These are phyloP conservation scores for Epichloe coenophiala DNA, from an alignment of 2,329 filamentous ascomycete species.

Conservation along the genomic window DNA sequence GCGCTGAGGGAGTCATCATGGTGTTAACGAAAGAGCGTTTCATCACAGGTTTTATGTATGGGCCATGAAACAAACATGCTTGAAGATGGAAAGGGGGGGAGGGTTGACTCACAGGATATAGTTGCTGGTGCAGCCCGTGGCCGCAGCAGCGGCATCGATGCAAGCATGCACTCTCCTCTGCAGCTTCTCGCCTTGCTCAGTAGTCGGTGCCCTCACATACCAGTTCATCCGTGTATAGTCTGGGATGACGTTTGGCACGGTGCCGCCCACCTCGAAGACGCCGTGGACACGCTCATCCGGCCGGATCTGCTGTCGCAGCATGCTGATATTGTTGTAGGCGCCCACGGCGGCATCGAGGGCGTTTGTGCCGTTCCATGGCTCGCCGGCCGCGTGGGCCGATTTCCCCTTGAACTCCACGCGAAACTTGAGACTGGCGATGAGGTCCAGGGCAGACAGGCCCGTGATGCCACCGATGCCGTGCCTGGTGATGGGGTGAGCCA, in stretches of 20 bases:
- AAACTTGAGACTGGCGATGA: constrained; percentile 5
- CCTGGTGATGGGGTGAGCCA: constrained; percentile 13
- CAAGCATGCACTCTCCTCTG: constrained; percentile 21
- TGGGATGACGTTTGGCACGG: constrained; percentile 25
- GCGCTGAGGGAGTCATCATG: constrained; percentile 9
- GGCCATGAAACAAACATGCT: not conserved
- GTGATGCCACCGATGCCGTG: not conserved
- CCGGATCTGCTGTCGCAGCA: constrained; percentile 25
- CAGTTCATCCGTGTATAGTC: constrained; percentile 26
- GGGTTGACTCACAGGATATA: constrained; percentile 18
- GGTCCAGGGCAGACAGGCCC: constrained; percentile 1
- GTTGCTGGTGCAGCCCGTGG: constrained; percentile 21
- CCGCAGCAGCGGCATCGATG: constrained; percentile 20
- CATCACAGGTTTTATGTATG: not conserved
- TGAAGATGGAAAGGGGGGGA: not conserved
- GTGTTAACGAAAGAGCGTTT: not conserved
- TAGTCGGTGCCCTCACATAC: constrained; percentile 23
- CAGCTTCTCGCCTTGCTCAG: constrained; percentile 15
- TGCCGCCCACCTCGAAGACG: constrained; percentile 23
- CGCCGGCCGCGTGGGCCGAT: constrained; percentile 21
- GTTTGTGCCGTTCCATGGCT: constrained; percentile 24
- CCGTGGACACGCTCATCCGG: constrained; percentile 24
- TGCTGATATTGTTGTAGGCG: constrained; percentile 21
- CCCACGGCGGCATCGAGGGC: constrained; percentile 24
- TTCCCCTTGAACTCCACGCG: constrained; percentile 21